phyloP scores from a whole-genome alignment of 2,329 filamentous ascomycete genomes.

The Rasamsonia emersonii region DNA sequence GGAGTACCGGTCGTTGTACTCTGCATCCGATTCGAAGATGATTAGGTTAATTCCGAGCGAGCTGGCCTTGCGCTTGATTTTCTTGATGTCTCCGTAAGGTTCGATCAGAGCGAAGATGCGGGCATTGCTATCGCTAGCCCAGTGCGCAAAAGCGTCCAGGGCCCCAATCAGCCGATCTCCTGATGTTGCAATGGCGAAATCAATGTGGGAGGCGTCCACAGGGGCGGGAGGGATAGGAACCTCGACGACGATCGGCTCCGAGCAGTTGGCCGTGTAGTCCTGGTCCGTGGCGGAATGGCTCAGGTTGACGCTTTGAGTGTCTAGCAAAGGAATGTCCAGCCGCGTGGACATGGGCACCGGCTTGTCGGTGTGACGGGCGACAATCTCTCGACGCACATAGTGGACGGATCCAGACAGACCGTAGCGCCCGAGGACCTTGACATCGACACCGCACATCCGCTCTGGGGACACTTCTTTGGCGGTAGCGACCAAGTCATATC shows the following conservation, averaged over 20 bases:
- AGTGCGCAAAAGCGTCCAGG: conserved; percentile 46
- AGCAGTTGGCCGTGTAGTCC: conserved; percentile 22
- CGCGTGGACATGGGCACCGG: too few relatives aligned
- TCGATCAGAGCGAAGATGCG: conserved; percentile 48
- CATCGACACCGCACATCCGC: neutral
- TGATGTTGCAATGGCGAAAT: conserved; percentile 52
- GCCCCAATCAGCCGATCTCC: conserved; percentile 44
- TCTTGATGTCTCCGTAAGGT: conserved; percentile 20
- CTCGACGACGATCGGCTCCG: conserved; percentile 38
- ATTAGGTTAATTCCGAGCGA: conserved; percentile 35
- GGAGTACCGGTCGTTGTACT: conserved; percentile 47
- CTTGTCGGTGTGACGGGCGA: too few relatives aligned
- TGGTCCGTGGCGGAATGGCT: conserved; percentile 5
- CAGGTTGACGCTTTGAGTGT: conserved; percentile 1
- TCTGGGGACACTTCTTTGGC: neutral
- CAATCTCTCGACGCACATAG: neutral
- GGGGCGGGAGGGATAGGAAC: conserved; percentile 38
- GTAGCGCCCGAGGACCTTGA: conserved; percentile 1
- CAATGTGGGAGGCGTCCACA: conserved; percentile 42
- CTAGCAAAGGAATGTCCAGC: conserved; percentile 8
- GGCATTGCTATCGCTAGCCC: conserved; percentile 45
- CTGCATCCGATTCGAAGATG: conserved; percentile 23
- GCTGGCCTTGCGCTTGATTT: conserved; percentile 27
- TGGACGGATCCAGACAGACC: neutral
- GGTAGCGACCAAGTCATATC: neutral